Evolutionary conservation across 768 basidiomycete genomes (phyloP), one percentile per base, ranked within the genome.

Genomic region (Suillus plorans): DNA sequence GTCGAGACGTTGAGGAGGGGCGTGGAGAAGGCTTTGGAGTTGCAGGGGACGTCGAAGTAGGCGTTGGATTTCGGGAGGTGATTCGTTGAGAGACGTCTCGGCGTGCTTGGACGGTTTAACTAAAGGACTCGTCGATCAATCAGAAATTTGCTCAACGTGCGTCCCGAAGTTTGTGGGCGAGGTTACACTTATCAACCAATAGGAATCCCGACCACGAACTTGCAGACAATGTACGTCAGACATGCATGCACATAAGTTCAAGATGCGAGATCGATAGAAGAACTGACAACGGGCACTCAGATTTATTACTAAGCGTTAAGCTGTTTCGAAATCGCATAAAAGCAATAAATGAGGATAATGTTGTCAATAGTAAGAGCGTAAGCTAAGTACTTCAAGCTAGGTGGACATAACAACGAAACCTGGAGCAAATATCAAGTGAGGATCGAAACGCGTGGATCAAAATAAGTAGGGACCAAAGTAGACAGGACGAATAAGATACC

Each of bases 1-100:
- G 69, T 83, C 4, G 72, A 74, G 25, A 77, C 77, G 34, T 66
- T 85, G 63, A 73, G 72, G 66, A 69, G 72, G 28, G 83, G 83
- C 69, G 80, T 81, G 25, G 75, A 76, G 22, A 77, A 76, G 22
- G 83, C 80, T 22, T 76, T 78, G 73, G 66, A 67, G 61, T 52
- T 70, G 45, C 60, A 66, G 25, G 63, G 64, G 58, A 60, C 59
- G 42, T 68, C 62, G 66, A 64, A 71, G 39, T 57, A 64, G 28
- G 25, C 31, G 25, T 5, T 3, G 36, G 49, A 6, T 2, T 14
- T 25, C 13, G 12, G n/a, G 14, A 7, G 12, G n/a, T 3, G n/a
- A 3, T 42, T 5, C 45, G 22, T n/a, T 10, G 25, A 45, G 44
- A 18, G 25, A 8, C 14, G n/a, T n/a, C n/a, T n/a, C n/a, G 25